These are phyloP conservation scores for Boletus eberwhitei DNA, from an alignment of 768 basidiomycete genomes.

Conservation along the genomic window DNA sequence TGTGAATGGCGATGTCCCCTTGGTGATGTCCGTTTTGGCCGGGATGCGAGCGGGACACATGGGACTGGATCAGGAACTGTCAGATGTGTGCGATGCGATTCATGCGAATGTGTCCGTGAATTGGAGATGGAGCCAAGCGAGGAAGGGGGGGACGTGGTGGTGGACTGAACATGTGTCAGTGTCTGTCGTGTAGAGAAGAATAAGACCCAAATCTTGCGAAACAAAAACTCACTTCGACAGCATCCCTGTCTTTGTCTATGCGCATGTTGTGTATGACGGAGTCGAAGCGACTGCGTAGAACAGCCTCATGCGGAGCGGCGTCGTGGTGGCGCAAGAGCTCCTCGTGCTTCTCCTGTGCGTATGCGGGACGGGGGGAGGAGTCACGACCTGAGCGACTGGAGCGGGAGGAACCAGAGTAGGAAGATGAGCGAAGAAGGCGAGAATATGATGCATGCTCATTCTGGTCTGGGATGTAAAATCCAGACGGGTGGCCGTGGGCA, in stretches of 20 bases:
- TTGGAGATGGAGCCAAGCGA: conserved; percentile 30
- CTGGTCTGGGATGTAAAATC: conserved; percentile 36
- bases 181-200: conserved; percentile 16
- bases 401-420: conserved; percentile 27
- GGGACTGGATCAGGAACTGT: conserved; percentile 23
- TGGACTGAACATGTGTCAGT: conserved; percentile 24
- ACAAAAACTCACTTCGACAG: conserved; percentile 23
- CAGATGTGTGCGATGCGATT: conserved; percentile 25
- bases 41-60: conserved; percentile 1
- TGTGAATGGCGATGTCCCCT: conserved; percentile 10
- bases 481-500: conserved; percentile 3
- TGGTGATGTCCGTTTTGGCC: neutral
- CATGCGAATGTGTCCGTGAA: conserved; percentile 21
- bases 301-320: conserved; percentile 50
- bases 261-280: conserved; percentile 41
- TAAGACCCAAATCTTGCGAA: neutral
- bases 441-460: conserved; percentile 25
- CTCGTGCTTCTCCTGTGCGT: conserved; percentile 19
- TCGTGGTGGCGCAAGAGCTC: conserved; percentile 24
- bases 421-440: conserved; percentile 25
- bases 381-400: conserved; percentile 21
- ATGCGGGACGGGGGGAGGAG: conserved; percentile 9
- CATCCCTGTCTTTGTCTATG: conserved; percentile 22
- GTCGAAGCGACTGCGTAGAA: conserved; percentile 51
- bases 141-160: conserved; percentile 25